A percentile compares a stretch with the other conserved stretches of the same genome.
Evolutionary conservation across 2,329 filamentous ascomycete species (phyloP).

Genomic region (Aspergillus sp.): DNA sequence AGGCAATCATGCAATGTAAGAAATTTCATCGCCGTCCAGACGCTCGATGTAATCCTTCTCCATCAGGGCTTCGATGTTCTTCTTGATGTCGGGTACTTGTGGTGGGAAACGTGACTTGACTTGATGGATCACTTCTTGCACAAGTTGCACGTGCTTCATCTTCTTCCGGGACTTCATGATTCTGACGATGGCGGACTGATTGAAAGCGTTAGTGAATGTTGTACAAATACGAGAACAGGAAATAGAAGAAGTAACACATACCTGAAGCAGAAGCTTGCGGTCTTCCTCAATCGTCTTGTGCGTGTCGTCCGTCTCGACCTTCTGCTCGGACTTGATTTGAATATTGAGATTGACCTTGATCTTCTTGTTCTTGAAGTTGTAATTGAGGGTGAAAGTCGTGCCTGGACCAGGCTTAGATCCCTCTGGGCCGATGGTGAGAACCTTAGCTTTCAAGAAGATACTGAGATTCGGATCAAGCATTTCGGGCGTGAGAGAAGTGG

Average conservation of each 20-base stretch:
- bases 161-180: slow-evolving; percentile 99
- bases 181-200: slow-evolving; percentile 91
- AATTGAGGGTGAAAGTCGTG: slow-evolving; percentile 81
- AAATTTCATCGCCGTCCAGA: slow-evolving; percentile 88
- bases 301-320: slow-evolving; percentile 93
- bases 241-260: slow-evolving; percentile 56
- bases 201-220: slow-evolving; percentile 9
- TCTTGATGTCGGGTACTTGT: slow-evolving; percentile 95
- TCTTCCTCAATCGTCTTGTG: slow-evolving; percentile 99
- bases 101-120: slow-evolving; percentile 91
- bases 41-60: slow-evolving; percentile 99
- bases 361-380: slow-evolving; percentile 98
- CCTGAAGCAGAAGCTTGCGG: slow-evolving; percentile 92
- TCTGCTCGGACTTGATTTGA: slow-evolving; percentile 90
- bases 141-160: slow-evolving; percentile 95
- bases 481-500: slow-evolving; percentile 77
- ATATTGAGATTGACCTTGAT: slow-evolving; percentile 96
- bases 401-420: slow-evolving; percentile 74
- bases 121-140: slow-evolving; percentile 93
- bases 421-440: slow-evolving; percentile 70
- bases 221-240: not conserved
- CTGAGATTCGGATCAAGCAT: slow-evolving; percentile 81
- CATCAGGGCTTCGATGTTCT: slow-evolving; percentile 96
- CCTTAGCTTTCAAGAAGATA: slow-evolving; percentile 90
- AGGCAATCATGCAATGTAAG: slow-evolving; percentile 75